These are phyloP conservation scores for Ustilago cynodontis DNA, from an alignment of 1,284 basidiomycete genomes.

Conservation along the genomic window DNA sequence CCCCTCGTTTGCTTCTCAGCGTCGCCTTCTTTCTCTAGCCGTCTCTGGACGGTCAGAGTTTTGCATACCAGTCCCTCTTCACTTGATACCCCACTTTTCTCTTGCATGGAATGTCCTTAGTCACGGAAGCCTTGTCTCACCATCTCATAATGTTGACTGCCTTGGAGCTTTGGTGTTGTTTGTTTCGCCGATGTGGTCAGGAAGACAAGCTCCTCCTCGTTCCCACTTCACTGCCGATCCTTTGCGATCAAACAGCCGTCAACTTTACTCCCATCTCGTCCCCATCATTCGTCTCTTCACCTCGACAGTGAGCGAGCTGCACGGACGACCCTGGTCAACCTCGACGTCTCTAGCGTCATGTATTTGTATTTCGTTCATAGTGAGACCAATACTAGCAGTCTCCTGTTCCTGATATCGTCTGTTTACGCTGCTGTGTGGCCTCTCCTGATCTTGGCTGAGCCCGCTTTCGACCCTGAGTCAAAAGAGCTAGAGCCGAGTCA, in stretches of 20 bases:
- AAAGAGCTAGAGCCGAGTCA: background rate
- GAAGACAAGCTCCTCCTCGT: too few relatives aligned
- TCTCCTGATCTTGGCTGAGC: background rate
- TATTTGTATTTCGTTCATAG: constrained; percentile 10
- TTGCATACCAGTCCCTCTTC: constrained; percentile 13
- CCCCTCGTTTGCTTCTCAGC: background rate
- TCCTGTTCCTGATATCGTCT: background rate
- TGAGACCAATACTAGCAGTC: constrained; percentile 1
- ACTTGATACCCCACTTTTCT: constrained; percentile 10
- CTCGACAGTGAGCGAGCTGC: background rate
- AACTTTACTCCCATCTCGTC: background rate
- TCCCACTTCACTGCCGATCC: background rate
- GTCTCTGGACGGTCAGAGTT: background rate
- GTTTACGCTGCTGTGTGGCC: background rate
- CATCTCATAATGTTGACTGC: background rate
- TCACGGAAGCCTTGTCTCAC: background rate
- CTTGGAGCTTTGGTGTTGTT: too few relatives aligned
- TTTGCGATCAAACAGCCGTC: background rate
- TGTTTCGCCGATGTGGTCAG: too few relatives aligned
- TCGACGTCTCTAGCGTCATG: constrained; percentile 2
- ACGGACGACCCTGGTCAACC: background rate
- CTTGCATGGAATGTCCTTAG: constrained; percentile 1
- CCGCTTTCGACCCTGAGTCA: too few relatives aligned
- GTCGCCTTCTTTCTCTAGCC: background rate
- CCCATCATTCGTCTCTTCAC: background rate